A percentile compares a stretch with the other conserved stretches of the same genome.
Evolutionary conservation across 2,329 filamentous ascomycete genomes (phyloP).

Genomic region (Diaporthe citri): DNA sequence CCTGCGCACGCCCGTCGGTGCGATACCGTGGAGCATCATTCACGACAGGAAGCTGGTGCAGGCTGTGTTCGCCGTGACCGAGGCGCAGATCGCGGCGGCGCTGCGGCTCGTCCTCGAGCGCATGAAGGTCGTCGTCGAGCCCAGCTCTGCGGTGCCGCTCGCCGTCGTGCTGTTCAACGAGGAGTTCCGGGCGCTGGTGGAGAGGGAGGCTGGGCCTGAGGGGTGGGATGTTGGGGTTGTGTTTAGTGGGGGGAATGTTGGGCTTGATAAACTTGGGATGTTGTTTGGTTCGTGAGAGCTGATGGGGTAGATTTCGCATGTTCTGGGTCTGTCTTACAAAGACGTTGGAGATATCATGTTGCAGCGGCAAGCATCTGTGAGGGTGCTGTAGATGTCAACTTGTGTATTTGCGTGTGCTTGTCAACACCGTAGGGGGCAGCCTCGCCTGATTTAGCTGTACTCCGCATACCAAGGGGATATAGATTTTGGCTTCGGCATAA

Average conservation of each 20-base stretch:
- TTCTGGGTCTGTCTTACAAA: too few species aligned
- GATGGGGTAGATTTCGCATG: too few species aligned
- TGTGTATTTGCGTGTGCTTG: too few species aligned
- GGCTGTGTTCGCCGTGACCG: conserved; percentile 79
- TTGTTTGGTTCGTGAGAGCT: too few species aligned
- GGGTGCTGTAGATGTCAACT: background rate
- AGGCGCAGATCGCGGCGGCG: conserved; percentile 84
- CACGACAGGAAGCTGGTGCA: conserved; percentile 77
- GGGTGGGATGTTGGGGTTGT: conserved; percentile 80
- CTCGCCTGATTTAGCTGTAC: too few species aligned
- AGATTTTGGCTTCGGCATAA: background rate
- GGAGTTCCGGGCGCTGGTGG: conserved; percentile 80
- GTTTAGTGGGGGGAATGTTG: conserved; percentile 72
- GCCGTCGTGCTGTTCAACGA: conserved; percentile 88
- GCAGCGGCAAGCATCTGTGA: background rate
- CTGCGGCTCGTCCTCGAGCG: conserved; percentile 85
- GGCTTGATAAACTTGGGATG: conserved; percentile 64
- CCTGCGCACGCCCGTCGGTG: conserved; percentile 84
- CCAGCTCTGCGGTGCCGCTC: conserved; percentile 85
- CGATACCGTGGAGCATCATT: conserved; percentile 82
- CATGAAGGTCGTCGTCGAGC: conserved; percentile 92
- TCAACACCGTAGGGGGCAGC: background rate
- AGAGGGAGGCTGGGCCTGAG: conserved; percentile 75
- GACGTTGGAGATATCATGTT: too few species aligned
- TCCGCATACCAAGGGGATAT: too few species aligned